Evolutionary conservation across 164 flowering plant species (phyloP), one percentile per base, ranked within the genome.

Genomic region (Aristolochia californica): DNA sequence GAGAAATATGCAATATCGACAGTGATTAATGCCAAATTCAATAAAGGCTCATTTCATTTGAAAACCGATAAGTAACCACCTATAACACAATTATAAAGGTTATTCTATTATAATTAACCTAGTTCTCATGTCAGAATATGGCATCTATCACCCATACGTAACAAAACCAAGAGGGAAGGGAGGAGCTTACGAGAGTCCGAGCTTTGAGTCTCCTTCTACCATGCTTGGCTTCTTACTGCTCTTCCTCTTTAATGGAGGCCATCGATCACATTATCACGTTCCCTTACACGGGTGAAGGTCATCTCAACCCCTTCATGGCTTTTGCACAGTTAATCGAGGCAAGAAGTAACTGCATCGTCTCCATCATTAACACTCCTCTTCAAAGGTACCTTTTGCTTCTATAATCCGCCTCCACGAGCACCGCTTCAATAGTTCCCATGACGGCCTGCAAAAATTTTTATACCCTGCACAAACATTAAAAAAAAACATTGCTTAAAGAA

Each of bases 281-380:
- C 7, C 67, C 67, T 3, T 64, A 13, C 67, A 43, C 57, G 62
- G 68, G 45, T 14, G 24, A 58, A 28, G 62, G 68, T 18, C 68
- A 64, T 22, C 20, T 58, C 62, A 28, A 25, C 13, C 62, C 68
- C 4, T 64, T 64, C 44, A 24, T 58, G 1, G 23, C 58, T 23
- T 45, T 64, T n/a, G n/a, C n/a, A n/a, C 34, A 17, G 1, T 62
- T 58, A 2, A 52, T 64, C 10, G 57, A 58, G 5, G 27, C 18
- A 16, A 45, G 49, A 43, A 13, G 30, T 28, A 38, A 16, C 28
- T 13, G 23, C 62, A 53, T 58, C 58, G 27, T 64, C 57, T 59
- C 68, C 59, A 13, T 65, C 58, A 47, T 58, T 53, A 64, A 17
- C 62, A 58, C 68, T 53, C 68, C 58, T 62, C 15, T 58, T 26